Evolutionary conservation across 345 rosid genomes (phyloP).

Genomic region (Psidium guajava): DNA sequence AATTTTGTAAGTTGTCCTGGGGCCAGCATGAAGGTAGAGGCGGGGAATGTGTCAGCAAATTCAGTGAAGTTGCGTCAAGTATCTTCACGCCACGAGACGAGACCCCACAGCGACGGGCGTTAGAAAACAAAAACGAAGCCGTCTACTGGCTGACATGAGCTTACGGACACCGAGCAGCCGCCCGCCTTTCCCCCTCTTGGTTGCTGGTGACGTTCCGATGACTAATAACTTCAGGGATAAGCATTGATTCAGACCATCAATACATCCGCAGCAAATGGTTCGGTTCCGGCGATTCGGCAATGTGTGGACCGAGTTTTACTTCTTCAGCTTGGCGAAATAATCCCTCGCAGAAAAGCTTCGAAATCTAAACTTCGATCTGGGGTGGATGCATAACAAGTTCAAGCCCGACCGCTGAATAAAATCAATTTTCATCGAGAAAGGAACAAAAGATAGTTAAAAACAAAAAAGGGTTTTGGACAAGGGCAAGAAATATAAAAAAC

Average conservation of each 20-base stretch:
- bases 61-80: background rate
- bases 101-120: no score
- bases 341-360: background rate
- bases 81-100: no score
- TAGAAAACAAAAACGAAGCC: no score
- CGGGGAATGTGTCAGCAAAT: no score
- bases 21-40: no score
- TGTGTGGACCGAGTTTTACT: background rate
- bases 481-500: background rate
- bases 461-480: background rate
- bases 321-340: background rate
- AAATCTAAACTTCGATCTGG: background rate
- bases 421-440: background rate
- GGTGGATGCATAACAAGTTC: background rate
- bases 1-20: no score
- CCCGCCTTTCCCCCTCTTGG: no score
- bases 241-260: background rate
- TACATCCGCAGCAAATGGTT: background rate
- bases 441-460: background rate
- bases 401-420: background rate
- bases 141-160: no score
- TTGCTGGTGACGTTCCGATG: no score
- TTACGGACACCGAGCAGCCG: no score
- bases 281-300: background rate
- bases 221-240: background rate